Evolutionary conservation across 2,329 filamentous ascomycete species (phyloP).

Genomic region (Bretziella fagacearum): DNA sequence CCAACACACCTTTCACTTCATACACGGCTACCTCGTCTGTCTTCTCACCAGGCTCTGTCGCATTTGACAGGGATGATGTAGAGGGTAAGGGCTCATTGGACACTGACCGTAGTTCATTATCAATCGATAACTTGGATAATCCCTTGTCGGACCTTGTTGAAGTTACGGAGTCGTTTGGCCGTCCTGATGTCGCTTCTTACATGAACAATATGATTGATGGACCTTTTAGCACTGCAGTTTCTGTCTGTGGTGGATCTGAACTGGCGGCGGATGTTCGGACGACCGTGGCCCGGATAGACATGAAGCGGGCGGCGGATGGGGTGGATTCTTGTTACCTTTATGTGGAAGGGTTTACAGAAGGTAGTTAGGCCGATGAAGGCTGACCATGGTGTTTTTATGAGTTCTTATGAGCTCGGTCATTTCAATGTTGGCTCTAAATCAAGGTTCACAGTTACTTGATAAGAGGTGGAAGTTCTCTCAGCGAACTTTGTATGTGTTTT

Average conservation of each 20-base stretch:
- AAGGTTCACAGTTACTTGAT: conserved; percentile 7
- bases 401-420: neutral
- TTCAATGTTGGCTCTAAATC: neutral
- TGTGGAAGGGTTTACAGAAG: conserved; percentile 12
- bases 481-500: neutral
- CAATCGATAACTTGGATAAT: conserved; percentile 7
- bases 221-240: conserved; percentile 36
- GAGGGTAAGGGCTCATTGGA: conserved; percentile 8
- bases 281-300: conserved; percentile 28
- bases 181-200: conserved; percentile 22
- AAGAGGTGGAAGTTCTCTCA: neutral
- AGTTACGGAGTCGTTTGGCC: conserved; percentile 10
- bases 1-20: conserved; percentile 5
- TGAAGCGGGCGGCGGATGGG: neutral
- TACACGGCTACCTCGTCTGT: conserved; percentile 13
- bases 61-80: conserved; percentile 9
- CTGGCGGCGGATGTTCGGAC: conserved; percentile 38
- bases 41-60: conserved; percentile 9
- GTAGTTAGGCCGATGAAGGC: conserved; percentile 1
- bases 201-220: conserved; percentile 29
- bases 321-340: conserved; percentile 12
- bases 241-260: conserved; percentile 39
- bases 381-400: neutral
- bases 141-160: neutral
- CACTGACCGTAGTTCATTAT: conserved; percentile 11